Percentiles rank a stretch among this genome's conserved stretches.
These are phyloP conservation scores for Ajuga reptans DNA, from an alignment of 305 asterid species.

Conservation along the genomic window DNA sequence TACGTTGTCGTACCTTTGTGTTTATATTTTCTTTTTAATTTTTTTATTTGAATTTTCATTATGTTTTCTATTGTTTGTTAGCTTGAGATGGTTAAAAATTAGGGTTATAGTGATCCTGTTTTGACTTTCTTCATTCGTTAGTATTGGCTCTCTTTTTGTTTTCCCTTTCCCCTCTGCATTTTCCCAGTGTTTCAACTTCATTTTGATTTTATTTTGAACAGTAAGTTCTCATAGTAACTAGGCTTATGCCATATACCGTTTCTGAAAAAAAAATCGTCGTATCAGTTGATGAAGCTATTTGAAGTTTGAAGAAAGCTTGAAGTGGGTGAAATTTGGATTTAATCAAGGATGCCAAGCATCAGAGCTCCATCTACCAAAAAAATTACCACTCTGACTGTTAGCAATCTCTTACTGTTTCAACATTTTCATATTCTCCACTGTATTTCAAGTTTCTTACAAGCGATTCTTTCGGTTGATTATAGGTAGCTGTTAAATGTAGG, in stretches of 20 bases:
- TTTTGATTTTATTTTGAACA: background rate
- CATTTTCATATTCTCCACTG: background rate
- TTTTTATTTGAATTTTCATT: background rate
- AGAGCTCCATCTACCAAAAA: conserved; percentile 70
- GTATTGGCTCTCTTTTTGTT: background rate
- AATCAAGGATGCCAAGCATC: conserved; percentile 60
- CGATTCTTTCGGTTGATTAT: conserved; percentile 6
- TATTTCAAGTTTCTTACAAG: background rate
- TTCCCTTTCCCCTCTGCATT: background rate
- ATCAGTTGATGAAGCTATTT: conserved; percentile 8
- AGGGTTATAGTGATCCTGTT: conserved; percentile 13
- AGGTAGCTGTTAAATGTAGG: conserved; percentile 96
- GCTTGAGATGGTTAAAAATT: background rate
- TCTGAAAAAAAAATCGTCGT: background rate
- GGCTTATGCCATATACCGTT: background rate
- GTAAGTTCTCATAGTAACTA: conserved; percentile 8
- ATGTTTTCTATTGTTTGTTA: background rate
- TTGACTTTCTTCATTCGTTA: background rate
- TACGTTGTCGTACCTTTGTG: background rate
- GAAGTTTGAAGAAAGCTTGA: conserved; percentile 18
- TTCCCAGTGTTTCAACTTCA: background rate
- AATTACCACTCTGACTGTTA: conserved; percentile 72
- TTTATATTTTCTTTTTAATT: background rate
- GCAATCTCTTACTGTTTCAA: conserved; percentile 4
- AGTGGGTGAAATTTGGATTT: conserved; percentile 28